A percentile compares a stretch with the other conserved stretches of the same genome.
Conservation (phyloP, 2,329 filamentous ascomycete species). For the Trichoderma arundinaceum region DNA sequence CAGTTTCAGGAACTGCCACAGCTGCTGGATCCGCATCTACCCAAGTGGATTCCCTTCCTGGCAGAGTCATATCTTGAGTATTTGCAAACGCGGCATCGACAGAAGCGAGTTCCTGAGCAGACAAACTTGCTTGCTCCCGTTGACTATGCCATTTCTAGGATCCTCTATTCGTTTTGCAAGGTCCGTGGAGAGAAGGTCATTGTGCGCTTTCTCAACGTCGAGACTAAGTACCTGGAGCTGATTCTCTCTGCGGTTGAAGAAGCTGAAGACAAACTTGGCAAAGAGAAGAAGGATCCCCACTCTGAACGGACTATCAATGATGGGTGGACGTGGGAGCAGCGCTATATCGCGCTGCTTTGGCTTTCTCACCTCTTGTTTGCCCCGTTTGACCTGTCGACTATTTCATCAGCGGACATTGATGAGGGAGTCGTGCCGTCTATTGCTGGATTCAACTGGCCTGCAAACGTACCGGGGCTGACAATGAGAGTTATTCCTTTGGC, state of each 20-base stretch:
- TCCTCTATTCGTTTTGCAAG: slow-evolving; percentile 93
- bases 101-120: slow-evolving; percentile 44
- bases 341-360: slow-evolving; percentile 88
- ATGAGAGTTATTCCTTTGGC: slow-evolving; percentile 73
- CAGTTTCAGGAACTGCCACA: slow-evolving; percentile 96
- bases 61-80: slow-evolving; percentile 77
- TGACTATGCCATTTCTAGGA: slow-evolving; percentile 73
- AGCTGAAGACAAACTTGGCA: slow-evolving; percentile 44
- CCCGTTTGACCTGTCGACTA: slow-evolving; percentile 87
- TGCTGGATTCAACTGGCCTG: slow-evolving; percentile 60
- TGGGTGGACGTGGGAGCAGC: slow-evolving; percentile 79
- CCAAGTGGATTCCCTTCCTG: slow-evolving; percentile 74
- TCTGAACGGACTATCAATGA: slow-evolving; percentile 18
- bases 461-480: slow-evolving; percentile 70
- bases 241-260: slow-evolving; percentile 77
- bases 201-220: slow-evolving; percentile 87
- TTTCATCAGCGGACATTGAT: slow-evolving; percentile 68
- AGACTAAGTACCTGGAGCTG: slow-evolving; percentile 82
- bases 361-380: slow-evolving; percentile 80
- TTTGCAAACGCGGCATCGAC: slow-evolving; percentile 54
- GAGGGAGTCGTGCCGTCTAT: slow-evolving; percentile 52
- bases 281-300: not conserved
- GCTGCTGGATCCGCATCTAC: slow-evolving; percentile 83
- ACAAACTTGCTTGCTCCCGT: slow-evolving; percentile 58
- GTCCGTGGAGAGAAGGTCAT: slow-evolving; percentile 93